These are phyloP conservation scores for Saccharomycopsis schoenii DNA, from an alignment of 805 yeast species.

Conservation along the genomic window DNA sequence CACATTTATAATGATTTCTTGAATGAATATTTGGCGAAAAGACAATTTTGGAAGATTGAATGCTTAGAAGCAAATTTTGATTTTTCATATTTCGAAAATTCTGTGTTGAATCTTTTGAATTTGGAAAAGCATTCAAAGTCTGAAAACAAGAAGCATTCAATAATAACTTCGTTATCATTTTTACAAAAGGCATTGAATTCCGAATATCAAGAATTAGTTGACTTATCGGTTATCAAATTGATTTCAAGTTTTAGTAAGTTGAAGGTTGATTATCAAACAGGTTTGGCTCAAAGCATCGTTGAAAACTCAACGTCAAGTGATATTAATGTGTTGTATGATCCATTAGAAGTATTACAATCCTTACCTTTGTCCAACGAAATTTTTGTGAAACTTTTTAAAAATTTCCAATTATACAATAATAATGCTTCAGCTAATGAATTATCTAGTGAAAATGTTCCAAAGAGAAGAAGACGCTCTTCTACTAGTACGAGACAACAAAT, in stretches of 20 bases:
- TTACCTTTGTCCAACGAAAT: conserved; percentile 44
- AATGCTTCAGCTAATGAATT: conserved; percentile 25
- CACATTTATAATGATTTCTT: conserved; percentile 38
- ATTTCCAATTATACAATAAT: conserved; percentile 45
- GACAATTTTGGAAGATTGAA: conserved; percentile 34
- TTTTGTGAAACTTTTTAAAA: conserved; percentile 49
- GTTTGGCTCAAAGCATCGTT: conserved; percentile 48
- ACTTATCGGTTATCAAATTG: conserved; percentile 41
- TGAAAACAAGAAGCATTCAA: conserved; percentile 27
- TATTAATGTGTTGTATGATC: conserved; percentile 37
- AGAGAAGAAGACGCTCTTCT: conserved; percentile 78
- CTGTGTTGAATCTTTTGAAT: conserved; percentile 50
- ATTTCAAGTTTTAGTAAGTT: conserved; percentile 46
- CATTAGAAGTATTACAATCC: conserved; percentile 43
- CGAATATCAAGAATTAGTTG: conserved; percentile 34
- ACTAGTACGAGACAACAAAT: conserved; percentile 68
- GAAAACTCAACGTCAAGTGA: conserved; percentile 39
- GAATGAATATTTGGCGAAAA: conserved; percentile 34
- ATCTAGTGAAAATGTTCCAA: conserved; percentile 37
- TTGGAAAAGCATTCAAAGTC: conserved; percentile 45
- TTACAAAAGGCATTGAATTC: conserved; percentile 44
- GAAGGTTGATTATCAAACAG: conserved; percentile 47
- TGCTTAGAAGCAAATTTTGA: conserved; percentile 42
- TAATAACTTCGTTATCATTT: conserved; percentile 35
- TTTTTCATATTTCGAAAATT: conserved; percentile 44